phyloP scores from a whole-genome alignment of 1,139 yeast genomes.

The Nakaseomyces kungkrabaensis region DNA sequence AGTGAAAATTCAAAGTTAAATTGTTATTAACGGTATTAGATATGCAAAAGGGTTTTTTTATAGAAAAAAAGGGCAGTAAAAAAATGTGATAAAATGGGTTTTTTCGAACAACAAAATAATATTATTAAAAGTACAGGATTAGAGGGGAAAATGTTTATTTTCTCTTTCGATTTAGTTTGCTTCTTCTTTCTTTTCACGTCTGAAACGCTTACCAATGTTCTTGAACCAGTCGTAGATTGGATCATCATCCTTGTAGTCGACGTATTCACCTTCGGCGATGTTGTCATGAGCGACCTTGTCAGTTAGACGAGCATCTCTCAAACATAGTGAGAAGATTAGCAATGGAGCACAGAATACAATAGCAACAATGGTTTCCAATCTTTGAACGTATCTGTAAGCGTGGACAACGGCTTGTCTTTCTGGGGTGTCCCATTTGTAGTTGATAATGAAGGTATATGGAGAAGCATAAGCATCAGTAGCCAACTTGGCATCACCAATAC shows the following conservation, averaged over 20 bases:
- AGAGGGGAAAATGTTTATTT: too few species aligned
- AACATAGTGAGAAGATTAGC: slow-evolving; percentile 36
- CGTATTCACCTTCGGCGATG: slow-evolving; percentile 34
- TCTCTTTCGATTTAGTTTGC: background rate
- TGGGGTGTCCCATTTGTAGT: slow-evolving; percentile 47
- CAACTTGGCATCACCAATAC: slow-evolving; percentile 14
- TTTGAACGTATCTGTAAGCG: slow-evolving; percentile 50
- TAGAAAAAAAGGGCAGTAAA: background rate
- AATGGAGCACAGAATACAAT: slow-evolving; percentile 46
- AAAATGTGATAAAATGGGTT: background rate
- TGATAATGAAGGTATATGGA: slow-evolving; percentile 39
- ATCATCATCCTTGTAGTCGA: slow-evolving; percentile 33
- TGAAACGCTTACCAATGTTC: background rate
- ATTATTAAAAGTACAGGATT: too few species aligned
- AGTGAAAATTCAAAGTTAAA: too few species aligned
- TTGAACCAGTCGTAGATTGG: slow-evolving; percentile 26
- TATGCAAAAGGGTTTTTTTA: too few species aligned
- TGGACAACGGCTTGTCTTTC: slow-evolving; percentile 44
- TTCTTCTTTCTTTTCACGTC: background rate
- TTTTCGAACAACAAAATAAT: too few species aligned
- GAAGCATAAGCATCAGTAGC: slow-evolving; percentile 36
- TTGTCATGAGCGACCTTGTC: slow-evolving; percentile 24
- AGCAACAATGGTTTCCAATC: slow-evolving; percentile 46
- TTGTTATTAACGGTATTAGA: too few species aligned
- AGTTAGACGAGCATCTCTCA: slow-evolving; percentile 42